These are phyloP conservation scores for Tylopilus subfusipes DNA, from an alignment of 768 basidiomycete genomes.

Conservation along the genomic window DNA sequence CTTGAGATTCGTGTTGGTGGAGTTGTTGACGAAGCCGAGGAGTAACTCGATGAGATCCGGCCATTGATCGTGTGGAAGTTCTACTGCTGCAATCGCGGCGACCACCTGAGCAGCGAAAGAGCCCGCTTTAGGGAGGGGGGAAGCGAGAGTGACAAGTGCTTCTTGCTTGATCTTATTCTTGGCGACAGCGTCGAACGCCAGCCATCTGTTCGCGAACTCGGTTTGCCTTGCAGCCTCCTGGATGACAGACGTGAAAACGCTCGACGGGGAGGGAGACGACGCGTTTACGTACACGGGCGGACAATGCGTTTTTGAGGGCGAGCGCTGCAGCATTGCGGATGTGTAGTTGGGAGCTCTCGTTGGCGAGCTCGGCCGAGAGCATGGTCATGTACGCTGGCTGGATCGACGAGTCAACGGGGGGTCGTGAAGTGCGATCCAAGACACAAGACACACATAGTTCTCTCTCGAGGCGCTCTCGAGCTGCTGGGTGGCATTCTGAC, in stretches of 20 bases:
- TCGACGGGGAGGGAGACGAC: conserved; percentile 13
- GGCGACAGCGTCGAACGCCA: conserved; percentile 62
- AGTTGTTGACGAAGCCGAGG: conserved; percentile 81
- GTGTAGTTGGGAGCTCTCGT: conserved; percentile 65
- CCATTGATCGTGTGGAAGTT: conserved; percentile 88
- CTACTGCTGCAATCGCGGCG: conserved; percentile 89
- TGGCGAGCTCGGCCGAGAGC: conserved; percentile 80
- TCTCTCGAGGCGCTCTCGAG: conserved; percentile 82
- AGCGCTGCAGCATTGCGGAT: conserved; percentile 95
- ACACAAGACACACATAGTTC: conserved; percentile 76
- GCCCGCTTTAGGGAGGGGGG: conserved; percentile 67
- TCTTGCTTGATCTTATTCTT: conserved; percentile 86
- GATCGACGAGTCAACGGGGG: conserved; percentile 18
- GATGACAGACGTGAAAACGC: conserved; percentile 19
- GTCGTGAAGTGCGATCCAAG: not conserved
- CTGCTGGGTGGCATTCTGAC: conserved; percentile 88
- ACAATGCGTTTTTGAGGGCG: conserved; percentile 92
- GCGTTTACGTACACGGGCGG: conserved; percentile 71
- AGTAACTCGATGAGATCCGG: conserved; percentile 84
- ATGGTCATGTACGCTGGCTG: conserved; percentile 93
- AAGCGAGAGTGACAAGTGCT: conserved; percentile 77
- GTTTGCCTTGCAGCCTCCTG: conserved; percentile 75
- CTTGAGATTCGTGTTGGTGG: conserved; percentile 64
- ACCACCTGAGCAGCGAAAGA: conserved; percentile 91
- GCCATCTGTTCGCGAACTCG: conserved; percentile 79